Evolutionary conservation across 202 grass and related monocot species (phyloP), one percentile per base, ranked within the genome.

Genomic region (Cymbopogon flexuosus): DNA sequence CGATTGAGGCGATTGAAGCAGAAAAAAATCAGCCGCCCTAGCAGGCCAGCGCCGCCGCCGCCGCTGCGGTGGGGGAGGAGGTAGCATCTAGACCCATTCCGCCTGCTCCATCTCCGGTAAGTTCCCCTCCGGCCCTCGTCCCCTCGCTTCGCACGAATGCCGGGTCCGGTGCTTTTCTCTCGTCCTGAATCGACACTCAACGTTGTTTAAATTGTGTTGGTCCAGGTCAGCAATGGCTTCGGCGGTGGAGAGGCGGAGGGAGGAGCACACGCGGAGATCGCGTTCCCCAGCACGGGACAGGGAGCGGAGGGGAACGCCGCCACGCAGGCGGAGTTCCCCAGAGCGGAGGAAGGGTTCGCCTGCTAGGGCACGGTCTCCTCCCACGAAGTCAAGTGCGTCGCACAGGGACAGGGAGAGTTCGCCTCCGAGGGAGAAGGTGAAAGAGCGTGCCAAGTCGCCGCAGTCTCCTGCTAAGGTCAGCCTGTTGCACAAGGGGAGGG

Each of bases 221-320:
- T 35, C 57, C 83, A 89, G 88, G 80, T 84, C 19, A 65, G 82
- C 67, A 79, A 93, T 93, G 87, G 70, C 87, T 51, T 87, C 91
- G 10, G 79, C 58, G 34, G 75, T 93, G 65, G 84, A 93, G 30
- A 49, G 59, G 74, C 63, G 67, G 66, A 75, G 64, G 75, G 43
- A 54, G 11, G 81, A 71, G 31, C 73, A 64, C 70, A 23, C 81
- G 64, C 34, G 77, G 67, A 62, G 78, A 37, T 88, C 84, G 8
- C 82, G 63, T 51, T 93, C 91, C 29, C 79, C 78, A 5, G 36
- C 46, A 4, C 83, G 87, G 74, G 78, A 73, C 15, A 59, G 65
- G 36, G 78, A 80, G 34, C 49, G 65, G 14, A 79, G 57, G 2
- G 69, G 35, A 49, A 83, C 84, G 29, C 69, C 88, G 10, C 83